A percentile compares a stretch with the other conserved stretches of the same genome.
Conservation (phyloP, 345 rosid genomes). For the Eucalyptus pauciflora region DNA sequence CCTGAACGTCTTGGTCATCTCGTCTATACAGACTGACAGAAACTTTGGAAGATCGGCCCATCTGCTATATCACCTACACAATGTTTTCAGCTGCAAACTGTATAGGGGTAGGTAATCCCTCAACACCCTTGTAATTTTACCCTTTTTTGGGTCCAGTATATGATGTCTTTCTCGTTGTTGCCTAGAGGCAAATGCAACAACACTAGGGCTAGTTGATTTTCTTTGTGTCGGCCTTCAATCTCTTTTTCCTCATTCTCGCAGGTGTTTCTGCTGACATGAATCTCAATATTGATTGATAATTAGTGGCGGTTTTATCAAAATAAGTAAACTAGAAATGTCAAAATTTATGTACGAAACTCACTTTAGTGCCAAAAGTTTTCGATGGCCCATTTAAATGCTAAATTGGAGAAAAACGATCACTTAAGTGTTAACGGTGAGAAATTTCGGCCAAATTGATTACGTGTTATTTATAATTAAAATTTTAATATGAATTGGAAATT, state of each 20-base stretch:
- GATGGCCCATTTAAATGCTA: no score
- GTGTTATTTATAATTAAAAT: no score
- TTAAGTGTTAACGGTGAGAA: fast-evolving
- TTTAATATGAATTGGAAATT: no score
- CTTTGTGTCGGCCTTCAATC: not conserved
- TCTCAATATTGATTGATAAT: not conserved
- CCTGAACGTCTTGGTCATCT: not conserved
- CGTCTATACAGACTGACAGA: fast-evolving
- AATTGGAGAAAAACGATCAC: no score
- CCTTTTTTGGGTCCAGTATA: not conserved
- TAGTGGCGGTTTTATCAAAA: not conserved
- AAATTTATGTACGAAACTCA: no score
- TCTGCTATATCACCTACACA: not conserved
- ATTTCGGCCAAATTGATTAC: no score
- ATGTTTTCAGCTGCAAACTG: not conserved
- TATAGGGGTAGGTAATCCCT: not conserved
- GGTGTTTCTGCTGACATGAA: not conserved
- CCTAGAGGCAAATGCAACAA: not conserved
- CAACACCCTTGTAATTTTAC: not conserved
- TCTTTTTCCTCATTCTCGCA: not conserved
- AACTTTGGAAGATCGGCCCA: not conserved
- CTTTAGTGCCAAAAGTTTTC: no score
- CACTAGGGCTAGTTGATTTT: not conserved
- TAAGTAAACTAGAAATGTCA: no score
- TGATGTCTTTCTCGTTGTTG: not conserved